phyloP scores from a whole-genome alignment of 345 rosid genomes.

The Garcia nutans region DNA sequence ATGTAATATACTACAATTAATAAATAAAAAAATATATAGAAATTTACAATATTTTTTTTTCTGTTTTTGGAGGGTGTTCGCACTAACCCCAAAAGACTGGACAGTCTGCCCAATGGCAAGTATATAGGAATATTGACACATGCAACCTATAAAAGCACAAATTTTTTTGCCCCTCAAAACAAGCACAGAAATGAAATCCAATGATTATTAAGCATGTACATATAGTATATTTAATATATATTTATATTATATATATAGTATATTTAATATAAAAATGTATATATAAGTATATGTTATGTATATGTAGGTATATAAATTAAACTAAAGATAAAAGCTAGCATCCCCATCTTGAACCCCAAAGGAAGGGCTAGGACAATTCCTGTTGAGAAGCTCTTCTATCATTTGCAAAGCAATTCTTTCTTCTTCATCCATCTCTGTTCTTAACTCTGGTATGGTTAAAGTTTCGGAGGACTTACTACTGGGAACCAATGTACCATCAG shows the following conservation, averaged over 20 bases:
- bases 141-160: neutral
- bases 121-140: neutral
- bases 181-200: neutral
- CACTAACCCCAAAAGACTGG: neutral
- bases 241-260: too few species aligned
- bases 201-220: too few species aligned
- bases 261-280: neutral
- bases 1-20: too few species aligned
- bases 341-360: neutral
- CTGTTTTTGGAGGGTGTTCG: neutral
- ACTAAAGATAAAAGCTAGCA: neutral
- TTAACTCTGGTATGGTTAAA: slow-evolving; percentile 10
- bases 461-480: neutral
- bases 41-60: too few species aligned
- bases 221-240: too few species aligned
- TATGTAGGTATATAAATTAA: neutral
- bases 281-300: neutral
- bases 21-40: too few species aligned
- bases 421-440: slow-evolving; percentile 51
- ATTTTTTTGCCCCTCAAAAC: neutral
- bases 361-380: slow-evolving; percentile 42
- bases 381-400: slow-evolving; percentile 91
- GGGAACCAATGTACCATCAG: slow-evolving; percentile 4
- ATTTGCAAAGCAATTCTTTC: slow-evolving; percentile 79
- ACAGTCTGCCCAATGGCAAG: neutral